Conservation (phyloP, 441 rosid species). For the Arabidopsis hybrid region DNA sequence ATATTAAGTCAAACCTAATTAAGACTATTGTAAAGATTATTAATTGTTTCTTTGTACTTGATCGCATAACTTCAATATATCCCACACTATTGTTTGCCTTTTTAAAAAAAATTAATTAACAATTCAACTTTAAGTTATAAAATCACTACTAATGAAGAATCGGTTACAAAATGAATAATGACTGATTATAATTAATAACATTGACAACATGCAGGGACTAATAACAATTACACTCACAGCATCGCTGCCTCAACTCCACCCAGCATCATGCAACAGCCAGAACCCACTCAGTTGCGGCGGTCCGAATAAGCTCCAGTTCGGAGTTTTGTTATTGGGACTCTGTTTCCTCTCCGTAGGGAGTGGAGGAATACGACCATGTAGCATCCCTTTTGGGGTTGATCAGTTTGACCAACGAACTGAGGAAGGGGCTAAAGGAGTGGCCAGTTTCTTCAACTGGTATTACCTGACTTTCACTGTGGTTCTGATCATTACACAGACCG, state of each 20-base stretch:
- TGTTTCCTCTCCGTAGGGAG: constrained; percentile 76
- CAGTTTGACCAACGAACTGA: constrained; percentile 89
- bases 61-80: background rate
- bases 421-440: constrained; percentile 66
- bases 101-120: background rate
- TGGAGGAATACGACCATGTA: constrained; percentile 97
- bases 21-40: constrained; percentile 4
- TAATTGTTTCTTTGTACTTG: background rate
- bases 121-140: background rate
- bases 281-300: constrained; percentile 47
- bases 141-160: constrained; percentile 3
- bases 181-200: background rate
- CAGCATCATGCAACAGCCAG: constrained; percentile 54
- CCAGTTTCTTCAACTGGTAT: constrained; percentile 87
- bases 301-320: constrained; percentile 62
- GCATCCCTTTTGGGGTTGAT: constrained; percentile 92
- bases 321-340: constrained; percentile 66
- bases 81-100: background rate
- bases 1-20: constrained; percentile 30
- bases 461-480: constrained; percentile 46
- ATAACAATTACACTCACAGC: constrained; percentile 73
- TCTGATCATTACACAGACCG: constrained; percentile 74
- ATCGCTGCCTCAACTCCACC: constrained; percentile 71
- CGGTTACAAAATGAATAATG: background rate
- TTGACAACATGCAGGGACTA: constrained; percentile 63